Evolutionary conservation across 2,329 filamentous ascomycete species (phyloP), one percentile per base, ranked within the genome.

Genomic region (Ceratocystis smalleyi): DNA sequence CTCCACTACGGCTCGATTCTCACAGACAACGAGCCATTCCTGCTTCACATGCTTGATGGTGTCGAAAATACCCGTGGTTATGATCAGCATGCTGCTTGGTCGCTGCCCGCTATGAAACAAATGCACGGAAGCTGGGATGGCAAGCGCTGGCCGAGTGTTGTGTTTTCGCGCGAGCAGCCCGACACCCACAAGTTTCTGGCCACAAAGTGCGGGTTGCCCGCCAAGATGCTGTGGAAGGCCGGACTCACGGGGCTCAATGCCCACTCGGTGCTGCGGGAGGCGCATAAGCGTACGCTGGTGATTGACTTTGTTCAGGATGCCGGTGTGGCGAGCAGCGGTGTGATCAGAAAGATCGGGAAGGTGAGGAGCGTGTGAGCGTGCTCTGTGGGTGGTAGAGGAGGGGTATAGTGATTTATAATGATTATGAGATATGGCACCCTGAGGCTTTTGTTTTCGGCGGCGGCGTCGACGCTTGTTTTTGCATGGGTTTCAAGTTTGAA

Each of bases 111-210:
- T 43, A 61, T 61, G 22, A 43, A 27, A 8, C 35, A 43, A 17
- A 40, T 61, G 6, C 59, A 61, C 7, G 35, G 43, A 3, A 30
- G 17, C 59, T 43, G 35, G 59, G 35, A 40, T 17, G 17, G 32
- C 30, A 45, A 30, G 17, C 24, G 35, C 22, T 61, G 59, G 32
- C 59, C 59, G 12, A 40, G 43, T 17, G 35, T 61, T 10, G 22
- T 61, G 10, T 61, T 61, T 43, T 40, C 59, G n/a, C 59, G 59
- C 32, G 32, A 61, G 40, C 59, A 45, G 35, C 35, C 22, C 17
- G 22, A 61, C 6, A 40, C 59, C 10, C 10, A 24, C 22, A 40
- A 43, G 35, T n/a, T 61, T 7, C 43, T 61, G 6, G 22, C n/a
- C 24, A 61, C 17, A 22, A 61, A 40, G 10, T 61, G 59, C 12